These are phyloP conservation scores for Populus nigra DNA, from an alignment of 345 rosid genomes.

Conservation along the genomic window DNA sequence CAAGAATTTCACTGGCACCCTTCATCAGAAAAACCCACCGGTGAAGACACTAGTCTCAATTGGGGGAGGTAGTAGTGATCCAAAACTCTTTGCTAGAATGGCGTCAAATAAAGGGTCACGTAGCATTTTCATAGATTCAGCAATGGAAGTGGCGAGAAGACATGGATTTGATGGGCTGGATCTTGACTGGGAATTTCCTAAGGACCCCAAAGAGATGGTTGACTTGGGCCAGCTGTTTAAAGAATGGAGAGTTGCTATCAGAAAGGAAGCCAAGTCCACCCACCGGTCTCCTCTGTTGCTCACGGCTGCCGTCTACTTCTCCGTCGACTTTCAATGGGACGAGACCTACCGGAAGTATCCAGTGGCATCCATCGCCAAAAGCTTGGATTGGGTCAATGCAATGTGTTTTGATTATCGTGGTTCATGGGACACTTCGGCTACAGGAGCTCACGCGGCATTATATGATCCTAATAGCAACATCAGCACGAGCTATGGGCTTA, in stretches of 20 bases:
- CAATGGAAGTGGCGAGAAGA: constrained; percentile 33
- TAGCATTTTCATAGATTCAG: constrained; percentile 31
- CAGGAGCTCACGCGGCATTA: constrained; percentile 31
- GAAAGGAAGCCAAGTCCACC: constrained; percentile 12
- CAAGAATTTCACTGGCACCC: constrained; percentile 4
- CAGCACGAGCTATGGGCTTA: constrained; percentile 37
- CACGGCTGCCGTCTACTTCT: constrained; percentile 42
- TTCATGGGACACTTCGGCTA: constrained; percentile 31
- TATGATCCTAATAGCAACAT: constrained; percentile 25
- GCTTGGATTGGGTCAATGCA: constrained; percentile 37
- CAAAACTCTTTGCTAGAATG: neutral
- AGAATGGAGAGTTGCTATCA: constrained; percentile 28
- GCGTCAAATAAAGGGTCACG: constrained; percentile 28
- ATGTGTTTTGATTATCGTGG: constrained; percentile 46
- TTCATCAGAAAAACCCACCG: constrained; percentile 20
- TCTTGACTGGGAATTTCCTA: constrained; percentile 51
- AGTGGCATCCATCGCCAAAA: constrained; percentile 12
- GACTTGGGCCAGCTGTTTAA: constrained; percentile 17
- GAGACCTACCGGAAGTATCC: constrained; percentile 31
- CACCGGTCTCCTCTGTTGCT: constrained; percentile 26
- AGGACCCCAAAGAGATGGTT: constrained; percentile 26
- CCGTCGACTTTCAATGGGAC: constrained; percentile 10
- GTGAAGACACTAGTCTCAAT: constrained; percentile 37
- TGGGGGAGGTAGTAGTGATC: constrained; percentile 29
- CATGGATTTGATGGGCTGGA: constrained; percentile 46